A percentile compares a stretch with the other conserved stretches of the same genome.
These are phyloP conservation scores for Hygrocybe punicea DNA, from an alignment of 768 basidiomycete species.

Conservation along the genomic window DNA sequence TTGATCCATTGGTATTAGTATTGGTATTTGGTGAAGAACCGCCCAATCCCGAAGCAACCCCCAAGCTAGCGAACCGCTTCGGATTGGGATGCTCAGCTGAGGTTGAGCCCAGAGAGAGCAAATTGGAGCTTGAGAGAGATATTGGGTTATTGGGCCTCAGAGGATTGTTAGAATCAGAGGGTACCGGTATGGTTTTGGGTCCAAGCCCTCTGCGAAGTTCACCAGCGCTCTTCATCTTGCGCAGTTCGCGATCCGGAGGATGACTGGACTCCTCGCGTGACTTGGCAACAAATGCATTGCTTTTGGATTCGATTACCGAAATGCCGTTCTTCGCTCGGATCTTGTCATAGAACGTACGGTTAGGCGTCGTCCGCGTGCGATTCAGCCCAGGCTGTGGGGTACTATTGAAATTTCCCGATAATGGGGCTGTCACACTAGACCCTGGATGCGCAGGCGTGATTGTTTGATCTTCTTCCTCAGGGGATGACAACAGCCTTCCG, in stretches of 20 bases:
- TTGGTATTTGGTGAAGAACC: slow-evolving; percentile 37
- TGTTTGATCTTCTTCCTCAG: slow-evolving; percentile 72
- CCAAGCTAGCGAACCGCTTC: slow-evolving; percentile 68
- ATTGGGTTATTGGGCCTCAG: slow-evolving; percentile 45
- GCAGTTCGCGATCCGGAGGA: slow-evolving; percentile 56
- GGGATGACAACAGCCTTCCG: slow-evolving; percentile 27
- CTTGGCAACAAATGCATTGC: slow-evolving; percentile 15
- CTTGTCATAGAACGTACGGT: slow-evolving; percentile 50
- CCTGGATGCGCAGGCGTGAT: slow-evolving; percentile 63
- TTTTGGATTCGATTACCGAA: slow-evolving; percentile 22
- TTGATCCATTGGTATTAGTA: slow-evolving; percentile 25
- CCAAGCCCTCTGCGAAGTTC: slow-evolving; percentile 57
- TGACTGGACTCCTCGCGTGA: slow-evolving; percentile 41
- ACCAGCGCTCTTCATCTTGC: slow-evolving; percentile 85
- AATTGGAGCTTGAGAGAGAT: slow-evolving; percentile 69
- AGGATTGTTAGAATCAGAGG: slow-evolving; percentile 12
- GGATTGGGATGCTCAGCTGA: slow-evolving; percentile 37
- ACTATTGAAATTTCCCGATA: slow-evolving; percentile 14
- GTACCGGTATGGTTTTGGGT: slow-evolving; percentile 13
- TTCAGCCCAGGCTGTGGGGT: slow-evolving; percentile 43
- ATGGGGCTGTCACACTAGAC: slow-evolving; percentile 30
- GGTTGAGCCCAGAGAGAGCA: slow-evolving; percentile 42
- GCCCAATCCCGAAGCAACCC: slow-evolving; percentile 45
- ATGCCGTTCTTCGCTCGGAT: slow-evolving; percentile 36
- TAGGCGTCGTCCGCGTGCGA: slow-evolving; percentile 74